Conservation (phyloP, 2,329 filamentous ascomycete genomes). For the Sporothrix schenckii region DNA sequence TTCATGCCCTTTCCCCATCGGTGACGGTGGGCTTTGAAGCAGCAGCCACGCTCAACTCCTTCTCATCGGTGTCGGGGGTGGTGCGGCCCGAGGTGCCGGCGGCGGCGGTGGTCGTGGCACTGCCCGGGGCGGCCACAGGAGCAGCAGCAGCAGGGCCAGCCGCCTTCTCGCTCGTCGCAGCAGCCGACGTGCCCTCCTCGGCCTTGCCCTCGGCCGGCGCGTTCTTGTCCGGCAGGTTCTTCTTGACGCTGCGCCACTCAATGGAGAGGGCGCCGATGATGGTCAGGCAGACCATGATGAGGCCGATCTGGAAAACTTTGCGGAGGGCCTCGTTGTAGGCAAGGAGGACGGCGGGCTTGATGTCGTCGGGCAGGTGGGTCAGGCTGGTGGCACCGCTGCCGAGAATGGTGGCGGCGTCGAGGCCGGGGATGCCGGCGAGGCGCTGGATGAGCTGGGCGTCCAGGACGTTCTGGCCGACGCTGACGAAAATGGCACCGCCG, state of each 20-base stretch:
- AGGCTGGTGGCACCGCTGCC: constrained; percentile 36
- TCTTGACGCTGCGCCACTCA: constrained; percentile 60
- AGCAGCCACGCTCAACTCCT: background rate
- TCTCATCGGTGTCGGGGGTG: constrained; percentile 5
- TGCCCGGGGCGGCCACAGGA: background rate
- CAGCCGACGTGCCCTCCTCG: constrained; percentile 13
- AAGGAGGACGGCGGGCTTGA: constrained; percentile 31
- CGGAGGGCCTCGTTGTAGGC: constrained; percentile 66
- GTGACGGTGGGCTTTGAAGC: background rate
- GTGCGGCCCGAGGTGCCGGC: background rate
- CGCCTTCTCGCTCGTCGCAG: background rate
- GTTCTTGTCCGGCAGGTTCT: constrained; percentile 37
- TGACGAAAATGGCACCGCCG: constrained; percentile 51
- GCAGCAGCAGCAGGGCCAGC: background rate
- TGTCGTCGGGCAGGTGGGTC: constrained; percentile 37
- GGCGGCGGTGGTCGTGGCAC: background rate
- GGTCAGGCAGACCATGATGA: constrained; percentile 57
- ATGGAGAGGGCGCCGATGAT: constrained; percentile 59
- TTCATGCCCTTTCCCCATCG: background rate
- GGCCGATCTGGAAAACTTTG: constrained; percentile 62
- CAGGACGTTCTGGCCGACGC: constrained; percentile 52
- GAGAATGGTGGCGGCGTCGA: constrained; percentile 36
- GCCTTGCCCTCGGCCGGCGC: constrained; percentile 35
- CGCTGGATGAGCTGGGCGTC: constrained; percentile 46
- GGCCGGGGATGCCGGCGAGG: constrained; percentile 41